phyloP scores from a whole-genome alignment of 257 asterid genomes.

The Solanum rostratum region DNA sequence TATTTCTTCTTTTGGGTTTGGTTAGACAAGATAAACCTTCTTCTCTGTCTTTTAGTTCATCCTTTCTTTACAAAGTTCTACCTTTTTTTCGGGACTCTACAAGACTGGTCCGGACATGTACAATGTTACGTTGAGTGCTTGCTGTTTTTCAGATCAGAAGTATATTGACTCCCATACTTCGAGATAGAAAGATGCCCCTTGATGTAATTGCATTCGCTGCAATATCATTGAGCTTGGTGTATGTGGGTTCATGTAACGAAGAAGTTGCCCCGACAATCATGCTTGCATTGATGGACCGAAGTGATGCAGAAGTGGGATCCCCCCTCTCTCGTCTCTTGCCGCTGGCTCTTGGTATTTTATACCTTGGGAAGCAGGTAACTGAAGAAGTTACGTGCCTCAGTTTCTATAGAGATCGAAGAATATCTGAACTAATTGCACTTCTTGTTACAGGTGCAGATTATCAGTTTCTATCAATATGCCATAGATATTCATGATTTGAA shows the following conservation, averaged over 20 bases:
- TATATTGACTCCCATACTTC: constrained; percentile 55
- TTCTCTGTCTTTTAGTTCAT: not conserved
- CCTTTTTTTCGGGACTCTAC: not conserved
- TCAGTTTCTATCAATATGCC: not conserved
- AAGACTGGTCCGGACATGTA: not conserved
- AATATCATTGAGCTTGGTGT: constrained; percentile 73
- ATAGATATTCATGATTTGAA: not conserved
- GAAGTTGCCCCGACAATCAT: constrained; percentile 82
- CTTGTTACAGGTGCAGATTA: not conserved
- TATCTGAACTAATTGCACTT: not conserved
- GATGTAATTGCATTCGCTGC: constrained; percentile 93
- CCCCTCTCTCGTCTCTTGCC: constrained; percentile 80
- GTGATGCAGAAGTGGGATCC: constrained; percentile 73
- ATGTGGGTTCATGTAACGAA: constrained; percentile 84
- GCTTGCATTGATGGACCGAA: constrained; percentile 72
- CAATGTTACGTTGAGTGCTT: not conserved
- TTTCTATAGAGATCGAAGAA: not conserved
- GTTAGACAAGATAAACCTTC: not conserved
- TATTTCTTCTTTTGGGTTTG: not conserved
- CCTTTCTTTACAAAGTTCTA: not conserved
- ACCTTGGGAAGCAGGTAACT: constrained; percentile 88
- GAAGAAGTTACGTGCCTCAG: not conserved
- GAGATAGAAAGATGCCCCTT: constrained; percentile 64
- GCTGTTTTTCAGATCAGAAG: constrained; percentile 42
- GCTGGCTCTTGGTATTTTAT: constrained; percentile 87